Conservation (phyloP, 192 early-diverging fungal genomes). For the Chytriomyces confervae region DNA sequence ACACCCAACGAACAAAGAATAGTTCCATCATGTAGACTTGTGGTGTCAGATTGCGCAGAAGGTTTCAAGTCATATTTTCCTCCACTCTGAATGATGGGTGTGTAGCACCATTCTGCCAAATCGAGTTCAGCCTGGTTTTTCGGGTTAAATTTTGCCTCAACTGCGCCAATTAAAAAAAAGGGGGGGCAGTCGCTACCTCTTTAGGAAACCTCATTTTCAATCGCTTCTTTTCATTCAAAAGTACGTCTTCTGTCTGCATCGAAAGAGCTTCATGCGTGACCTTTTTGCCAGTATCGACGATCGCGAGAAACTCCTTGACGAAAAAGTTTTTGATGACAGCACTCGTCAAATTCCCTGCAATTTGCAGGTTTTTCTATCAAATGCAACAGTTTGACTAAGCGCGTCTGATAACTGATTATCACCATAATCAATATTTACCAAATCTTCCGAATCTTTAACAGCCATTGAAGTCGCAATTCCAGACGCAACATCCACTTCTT, state of each 20-base stretch:
- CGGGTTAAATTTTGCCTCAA: neutral
- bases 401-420: slow-evolving; percentile 6
- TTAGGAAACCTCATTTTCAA: slow-evolving; percentile 70
- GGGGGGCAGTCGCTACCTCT: slow-evolving; percentile 56
- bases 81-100: slow-evolving; percentile 95
- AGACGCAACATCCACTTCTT: slow-evolving; percentile 73
- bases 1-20: slow-evolving; percentile 93
- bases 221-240: slow-evolving; percentile 71
- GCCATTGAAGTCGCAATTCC: slow-evolving; percentile 77
- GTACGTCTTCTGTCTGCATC: slow-evolving; percentile 69
- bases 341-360: slow-evolving; percentile 76
- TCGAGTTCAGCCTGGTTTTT: slow-evolving; percentile 45
- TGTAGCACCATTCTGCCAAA: slow-evolving; percentile 86
- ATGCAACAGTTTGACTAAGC: neutral
- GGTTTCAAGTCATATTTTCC: slow-evolving; percentile 88
- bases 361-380: slow-evolving; percentile 68
- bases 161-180: neutral
- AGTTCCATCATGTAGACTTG: slow-evolving; percentile 83
- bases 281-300: slow-evolving; percentile 87
- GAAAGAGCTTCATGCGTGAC: slow-evolving; percentile 86
- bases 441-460: slow-evolving; percentile 90
- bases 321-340: slow-evolving; percentile 86
- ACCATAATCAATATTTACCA: slow-evolving; percentile 53
- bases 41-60: slow-evolving; percentile 74
- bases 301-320: slow-evolving; percentile 79